Evolutionary conservation across 2,329 filamentous ascomycete species (phyloP).

Genomic region (Westerdykella ornata): DNA sequence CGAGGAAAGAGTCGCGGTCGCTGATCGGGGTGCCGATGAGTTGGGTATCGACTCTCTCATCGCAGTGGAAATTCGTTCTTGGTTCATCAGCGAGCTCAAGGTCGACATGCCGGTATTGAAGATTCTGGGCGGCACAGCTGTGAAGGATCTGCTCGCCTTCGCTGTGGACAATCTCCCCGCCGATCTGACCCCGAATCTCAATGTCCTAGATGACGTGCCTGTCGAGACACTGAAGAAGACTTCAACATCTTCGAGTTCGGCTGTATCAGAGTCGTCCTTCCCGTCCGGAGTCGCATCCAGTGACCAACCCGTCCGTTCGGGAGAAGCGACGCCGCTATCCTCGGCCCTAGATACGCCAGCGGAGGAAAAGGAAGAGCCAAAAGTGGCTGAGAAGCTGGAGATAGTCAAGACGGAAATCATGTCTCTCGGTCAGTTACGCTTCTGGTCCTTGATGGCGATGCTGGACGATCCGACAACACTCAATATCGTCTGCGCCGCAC

Average conservation of each 20-base stretch:
- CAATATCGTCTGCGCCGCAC: constrained; percentile 4
- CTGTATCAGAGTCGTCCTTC: too few species aligned
- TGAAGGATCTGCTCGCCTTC: neutral
- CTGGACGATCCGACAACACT: constrained; percentile 8
- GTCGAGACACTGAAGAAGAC: too few species aligned
- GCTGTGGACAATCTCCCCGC: neutral
- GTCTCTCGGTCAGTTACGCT: constrained; percentile 12
- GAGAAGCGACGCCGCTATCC: too few species aligned
- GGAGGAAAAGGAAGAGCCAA: too few species aligned
- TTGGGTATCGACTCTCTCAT: constrained; percentile 36
- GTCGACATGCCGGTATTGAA: constrained; percentile 41
- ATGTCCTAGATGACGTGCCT: neutral
- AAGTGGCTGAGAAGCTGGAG: too few species aligned
- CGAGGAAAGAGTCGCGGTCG: too few species aligned
- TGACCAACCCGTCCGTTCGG: too few species aligned
- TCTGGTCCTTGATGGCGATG: constrained; percentile 7
- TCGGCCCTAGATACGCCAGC: too few species aligned
- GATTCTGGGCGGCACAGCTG: constrained; percentile 32
- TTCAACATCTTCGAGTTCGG: too few species aligned
- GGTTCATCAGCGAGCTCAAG: constrained; percentile 42
- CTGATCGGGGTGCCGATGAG: constrained; percentile 9
- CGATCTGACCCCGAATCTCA: neutral
- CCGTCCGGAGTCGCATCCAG: too few species aligned
- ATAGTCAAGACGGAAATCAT: too few species aligned
- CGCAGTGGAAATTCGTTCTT: constrained; percentile 39